Evolutionary conservation across 148 eudicot species (phyloP), one percentile per base, ranked within the genome.

Genomic region (Arctostaphylos glauca): DNA sequence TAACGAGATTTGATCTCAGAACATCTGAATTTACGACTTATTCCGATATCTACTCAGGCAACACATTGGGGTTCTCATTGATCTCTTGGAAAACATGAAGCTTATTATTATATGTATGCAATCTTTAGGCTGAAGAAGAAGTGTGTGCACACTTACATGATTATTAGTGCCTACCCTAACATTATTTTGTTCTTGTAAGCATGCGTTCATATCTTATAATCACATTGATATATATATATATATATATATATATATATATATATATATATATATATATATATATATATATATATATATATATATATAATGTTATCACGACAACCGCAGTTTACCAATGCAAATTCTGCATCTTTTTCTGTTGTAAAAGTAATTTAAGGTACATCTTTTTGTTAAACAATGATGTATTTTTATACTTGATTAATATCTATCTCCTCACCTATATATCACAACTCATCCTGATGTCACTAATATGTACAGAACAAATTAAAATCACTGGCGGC

Each of bases 171-270:
- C 85, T 78, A 68, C 82, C 81, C 85, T 78, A 55, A 70, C 71
- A 83, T 78, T 78, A 78, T 83, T 83, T 83, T 78, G 71, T 83
- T 71, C 82, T 71, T 55, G 68, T 19, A 83, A 78, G 85, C 85
- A 78, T 78, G 85, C 82, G 46, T 67, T 47, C 23, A 56, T 50
- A 43, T 77, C 81, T 83, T 47, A 68, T 50, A 13, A 67, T 68
- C 4, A 68, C n/a, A n/a, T n/a, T n/a, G n/a, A n/a, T n/a, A n/a
- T n/a, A n/a, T n/a, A n/a, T n/a, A n/a, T n/a, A n/a, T n/a, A n/a
- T n/a, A n/a, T n/a, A n/a, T n/a, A n/a, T n/a, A n/a, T n/a, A n/a
- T n/a, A n/a, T n/a, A n/a, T n/a, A n/a, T n/a, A n/a, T n/a, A n/a
- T n/a, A n/a, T n/a, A n/a, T n/a, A n/a, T n/a, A n/a, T n/a, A n/a